Conservation (phyloP, 345 rosid genomes). For the Lepidium didymum region DNA sequence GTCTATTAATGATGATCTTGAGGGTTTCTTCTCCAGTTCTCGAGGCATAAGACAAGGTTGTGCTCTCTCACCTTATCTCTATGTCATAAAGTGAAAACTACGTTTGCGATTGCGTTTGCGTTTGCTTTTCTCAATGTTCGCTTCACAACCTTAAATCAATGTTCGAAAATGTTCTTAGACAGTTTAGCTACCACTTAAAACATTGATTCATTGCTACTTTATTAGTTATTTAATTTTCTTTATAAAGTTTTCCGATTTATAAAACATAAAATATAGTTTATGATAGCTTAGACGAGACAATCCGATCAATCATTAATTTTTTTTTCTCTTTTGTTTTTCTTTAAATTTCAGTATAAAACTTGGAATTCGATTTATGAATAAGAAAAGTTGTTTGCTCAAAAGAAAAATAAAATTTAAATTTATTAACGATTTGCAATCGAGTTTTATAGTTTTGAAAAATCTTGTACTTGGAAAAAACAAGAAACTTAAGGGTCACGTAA, state of each 20-base stretch:
- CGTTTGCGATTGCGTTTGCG: too few relatives aligned
- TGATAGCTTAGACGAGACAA: background rate
- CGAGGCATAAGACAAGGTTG: too few relatives aligned
- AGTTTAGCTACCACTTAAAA: background rate
- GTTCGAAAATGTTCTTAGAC: background rate
- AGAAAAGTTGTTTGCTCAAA: too few relatives aligned
- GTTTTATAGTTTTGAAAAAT: background rate
- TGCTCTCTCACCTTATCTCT: too few relatives aligned
- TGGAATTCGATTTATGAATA: too few relatives aligned
- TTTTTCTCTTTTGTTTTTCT: background rate
- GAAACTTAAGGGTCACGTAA: slow-evolving; percentile 5
- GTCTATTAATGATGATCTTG: too few relatives aligned
- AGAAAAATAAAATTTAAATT: background rate
- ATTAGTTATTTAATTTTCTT: background rate
- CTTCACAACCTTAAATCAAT: background rate
- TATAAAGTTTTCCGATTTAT: background rate
- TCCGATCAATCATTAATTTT: background rate
- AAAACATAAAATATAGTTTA: background rate
- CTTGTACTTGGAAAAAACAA: background rate
- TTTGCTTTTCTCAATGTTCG: background rate
- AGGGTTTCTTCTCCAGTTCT: too few relatives aligned
- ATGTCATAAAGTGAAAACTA: too few relatives aligned
- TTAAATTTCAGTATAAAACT: too few relatives aligned
- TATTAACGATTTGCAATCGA: background rate
- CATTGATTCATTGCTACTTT: background rate